Base-by-base conservation (phyloP, 106 monocot genomes). In the Phalaenopsis equestris region DNA sequence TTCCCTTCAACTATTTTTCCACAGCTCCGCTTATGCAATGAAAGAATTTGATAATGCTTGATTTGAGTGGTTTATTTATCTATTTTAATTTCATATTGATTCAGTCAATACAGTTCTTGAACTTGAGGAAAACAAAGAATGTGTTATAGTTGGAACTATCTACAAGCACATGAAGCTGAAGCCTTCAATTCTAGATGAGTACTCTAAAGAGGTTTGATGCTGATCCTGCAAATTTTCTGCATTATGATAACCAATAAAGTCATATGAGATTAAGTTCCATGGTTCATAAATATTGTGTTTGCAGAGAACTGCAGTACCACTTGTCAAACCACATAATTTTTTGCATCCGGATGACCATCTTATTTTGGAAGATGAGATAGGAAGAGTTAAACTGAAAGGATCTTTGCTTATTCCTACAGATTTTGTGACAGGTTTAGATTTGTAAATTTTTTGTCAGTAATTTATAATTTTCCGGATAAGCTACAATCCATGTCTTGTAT, bases 161-260 rank as follows among this genome's bases (percentile, higher is more conserved):
- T 99, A 93, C 83, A 99, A 95, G 88, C 93, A 99, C 58, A 99
- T 99, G 99, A 99, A 95, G 81, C 90, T 99, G 23, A 99, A 99
- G 78, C 95, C 95, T 82, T 91, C 83, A 14, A 84, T 99, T 80
- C 88, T 95, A 48, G 95, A 99, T 85, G 99, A 99, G 78, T 95
- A 99, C 49, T 90, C 95, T 17, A 99, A 99, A 80, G 99, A 99
- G 99, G 99, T 99, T 67, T 19, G 11, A 80, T 64, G 1, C 41
- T 37, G 43, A n/a, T 73, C 55, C 14, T 42, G 18, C 15, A 55
- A 47, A 19, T 56, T 68, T 77, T 55, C 42, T 75, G 52, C n/a
- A 37, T 0, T 49, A 15, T 55, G 56, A 76, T 43, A 77, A 12
- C 21, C 46, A 49, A 48, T 76, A 76, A 76, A 48, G 12, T 30